A percentile compares a stretch with the other conserved stretches of the same genome.
Evolutionary conservation across 2,329 filamentous ascomycete species (phyloP).

Genomic region (Aspergillus uvarum): DNA sequence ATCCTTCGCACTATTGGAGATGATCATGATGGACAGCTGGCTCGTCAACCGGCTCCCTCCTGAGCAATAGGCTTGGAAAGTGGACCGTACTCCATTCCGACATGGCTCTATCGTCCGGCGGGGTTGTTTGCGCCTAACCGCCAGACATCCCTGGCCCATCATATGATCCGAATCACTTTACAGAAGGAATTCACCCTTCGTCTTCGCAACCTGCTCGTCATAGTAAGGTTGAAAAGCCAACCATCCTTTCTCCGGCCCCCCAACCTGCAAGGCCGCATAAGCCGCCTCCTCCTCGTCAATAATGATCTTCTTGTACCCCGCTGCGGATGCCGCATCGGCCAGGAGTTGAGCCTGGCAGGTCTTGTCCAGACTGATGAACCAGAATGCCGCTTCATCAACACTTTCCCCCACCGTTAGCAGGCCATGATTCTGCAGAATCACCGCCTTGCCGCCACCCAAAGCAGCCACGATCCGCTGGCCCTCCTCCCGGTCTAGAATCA

Average conservation of each 20-base stretch:
- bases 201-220: conserved; percentile 11
- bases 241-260: conserved; percentile 12
- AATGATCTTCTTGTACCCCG: conserved; percentile 50
- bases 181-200: not conserved
- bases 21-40: not conserved
- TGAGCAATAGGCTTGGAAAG: not conserved
- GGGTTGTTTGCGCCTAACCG: not conserved
- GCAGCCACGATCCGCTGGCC: conserved; percentile 63
- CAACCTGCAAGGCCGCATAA: conserved; percentile 10
- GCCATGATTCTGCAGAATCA: conserved; percentile 70
- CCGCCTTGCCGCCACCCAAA: conserved; percentile 61
- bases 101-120: not conserved
- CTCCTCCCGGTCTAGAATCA: conserved; percentile 61
- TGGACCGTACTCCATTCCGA: not conserved
- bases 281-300: conserved; percentile 56
- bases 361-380: conserved; percentile 68
- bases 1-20: not conserved
- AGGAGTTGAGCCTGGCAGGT: conserved; percentile 67
- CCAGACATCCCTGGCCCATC: not conserved
- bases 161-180: not conserved
- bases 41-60: too few relatives aligned
- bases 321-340: conserved; percentile 65
- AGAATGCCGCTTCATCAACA: conserved; percentile 71
- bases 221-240: conserved; percentile 16
- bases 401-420: conserved; percentile 68